These are phyloP conservation scores for Ormosia semicastrata DNA, from an alignment of 306 rosid species.

Conservation along the genomic window DNA sequence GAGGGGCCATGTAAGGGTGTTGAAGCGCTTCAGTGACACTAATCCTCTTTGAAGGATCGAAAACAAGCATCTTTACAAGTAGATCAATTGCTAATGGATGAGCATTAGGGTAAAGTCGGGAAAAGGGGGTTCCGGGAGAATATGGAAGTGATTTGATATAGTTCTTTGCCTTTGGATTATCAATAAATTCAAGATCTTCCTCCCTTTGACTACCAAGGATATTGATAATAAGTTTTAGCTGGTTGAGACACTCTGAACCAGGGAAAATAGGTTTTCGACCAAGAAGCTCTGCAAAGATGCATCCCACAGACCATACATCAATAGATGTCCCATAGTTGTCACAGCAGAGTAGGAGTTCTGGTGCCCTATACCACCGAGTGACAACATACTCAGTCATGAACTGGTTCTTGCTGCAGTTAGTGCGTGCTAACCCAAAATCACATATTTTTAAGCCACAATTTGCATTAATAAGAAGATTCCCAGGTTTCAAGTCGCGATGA, in stretches of 20 bases:
- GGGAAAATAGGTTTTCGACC: constrained; percentile 88
- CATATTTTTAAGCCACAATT: constrained; percentile 95
- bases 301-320: constrained; percentile 96
- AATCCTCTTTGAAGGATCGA: constrained; percentile 92
- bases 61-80: constrained; percentile 87
- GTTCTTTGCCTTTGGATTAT: constrained; percentile 79
- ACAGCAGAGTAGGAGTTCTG: constrained; percentile 91
- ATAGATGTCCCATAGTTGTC: constrained; percentile 89
- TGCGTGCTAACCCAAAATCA: constrained; percentile 93
- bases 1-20: constrained; percentile 86
- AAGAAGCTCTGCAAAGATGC: constrained; percentile 93
- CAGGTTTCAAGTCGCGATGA: constrained; percentile 94
- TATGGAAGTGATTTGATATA: constrained; percentile 63
- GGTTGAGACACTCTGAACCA: constrained; percentile 88
- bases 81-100: constrained; percentile 84
- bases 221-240: constrained; percentile 76
- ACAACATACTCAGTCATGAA: constrained; percentile 98
- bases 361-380: constrained; percentile 97
- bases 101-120: constrained; percentile 68
- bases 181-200: constrained; percentile 83
- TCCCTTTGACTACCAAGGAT: constrained; percentile 91
- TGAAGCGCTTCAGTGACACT: constrained; percentile 80
- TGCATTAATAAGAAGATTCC: constrained; percentile 89
- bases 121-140: constrained; percentile 66
- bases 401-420: constrained; percentile 73